A percentile compares a stretch with the other conserved stretches of the same genome.
Conservation (phyloP, 2,329 filamentous ascomycete genomes). For the Akanthomyces muscarius region DNA sequence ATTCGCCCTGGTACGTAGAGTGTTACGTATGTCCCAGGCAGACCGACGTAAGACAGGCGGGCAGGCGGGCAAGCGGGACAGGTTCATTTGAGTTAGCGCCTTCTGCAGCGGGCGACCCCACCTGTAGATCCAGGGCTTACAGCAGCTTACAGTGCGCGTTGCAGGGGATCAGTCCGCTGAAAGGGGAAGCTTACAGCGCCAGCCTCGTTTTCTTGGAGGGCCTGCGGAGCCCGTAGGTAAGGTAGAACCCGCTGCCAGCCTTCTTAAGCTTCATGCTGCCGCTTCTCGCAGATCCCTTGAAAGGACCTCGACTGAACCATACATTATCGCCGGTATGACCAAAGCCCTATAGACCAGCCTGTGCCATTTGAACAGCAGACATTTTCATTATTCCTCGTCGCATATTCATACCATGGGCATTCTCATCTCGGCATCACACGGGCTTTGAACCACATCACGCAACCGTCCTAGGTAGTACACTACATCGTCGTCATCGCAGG, state of each 20-base stretch:
- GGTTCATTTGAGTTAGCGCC: neutral
- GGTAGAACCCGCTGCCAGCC: neutral
- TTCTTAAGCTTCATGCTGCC: neutral
- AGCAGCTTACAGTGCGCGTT: neutral
- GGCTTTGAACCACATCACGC: neutral
- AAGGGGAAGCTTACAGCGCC: neutral
- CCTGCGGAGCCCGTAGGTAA: neutral
- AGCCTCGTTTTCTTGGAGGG: neutral
- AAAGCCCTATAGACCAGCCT: neutral
- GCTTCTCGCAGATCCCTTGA: neutral
- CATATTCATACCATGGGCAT: neutral
- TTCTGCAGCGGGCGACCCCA: neutral
- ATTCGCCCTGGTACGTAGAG: slow-evolving; percentile 5
- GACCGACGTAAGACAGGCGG: neutral
- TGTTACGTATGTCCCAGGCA: slow-evolving; percentile 7
- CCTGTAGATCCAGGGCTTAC: neutral
- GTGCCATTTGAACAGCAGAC: neutral
- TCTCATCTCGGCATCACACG: neutral
- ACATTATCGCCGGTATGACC: neutral
- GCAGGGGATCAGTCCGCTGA: neutral
- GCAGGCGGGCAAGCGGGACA: too few relatives aligned
- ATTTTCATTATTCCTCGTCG: neutral
- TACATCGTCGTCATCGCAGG: slow-evolving; percentile 5
- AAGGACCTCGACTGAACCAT: neutral
- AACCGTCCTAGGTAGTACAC: neutral